Evolutionary conservation across 495 filamentous ascomycete genomes (phyloP).

Genomic region (Echria macrotheca): DNA sequence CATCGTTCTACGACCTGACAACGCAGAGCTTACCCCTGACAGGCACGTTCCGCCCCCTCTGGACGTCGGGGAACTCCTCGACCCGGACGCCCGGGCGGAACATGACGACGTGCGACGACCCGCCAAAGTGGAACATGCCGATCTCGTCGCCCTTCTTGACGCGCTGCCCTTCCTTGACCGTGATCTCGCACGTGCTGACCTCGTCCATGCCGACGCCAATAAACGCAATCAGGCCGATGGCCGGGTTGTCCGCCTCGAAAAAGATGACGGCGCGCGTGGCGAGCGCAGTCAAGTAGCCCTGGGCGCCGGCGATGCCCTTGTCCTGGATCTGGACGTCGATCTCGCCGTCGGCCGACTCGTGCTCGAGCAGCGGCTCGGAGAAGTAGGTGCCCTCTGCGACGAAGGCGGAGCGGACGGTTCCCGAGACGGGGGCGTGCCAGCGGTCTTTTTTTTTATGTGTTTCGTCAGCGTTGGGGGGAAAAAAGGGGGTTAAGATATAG

Average conservation of each 20-base stretch:
- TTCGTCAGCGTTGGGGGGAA: too few species aligned
- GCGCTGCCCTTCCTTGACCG: conserved; percentile 53
- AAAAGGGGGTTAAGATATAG: too few species aligned
- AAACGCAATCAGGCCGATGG: conserved; percentile 61
- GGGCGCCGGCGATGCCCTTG: conserved; percentile 34
- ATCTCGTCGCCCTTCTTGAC: conserved; percentile 61
- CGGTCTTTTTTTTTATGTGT: too few species aligned
- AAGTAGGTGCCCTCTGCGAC: conserved; percentile 64
- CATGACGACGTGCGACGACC: conserved; percentile 57
- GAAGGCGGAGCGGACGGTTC: conserved; percentile 50
- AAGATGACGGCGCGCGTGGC: conserved; percentile 60
- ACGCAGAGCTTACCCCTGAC: conserved; percentile 40
- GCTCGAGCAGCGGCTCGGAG: conserved; percentile 53
- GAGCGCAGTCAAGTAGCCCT: conserved; percentile 56
- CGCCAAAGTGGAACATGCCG: conserved; percentile 74
- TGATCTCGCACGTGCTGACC: conserved; percentile 63
- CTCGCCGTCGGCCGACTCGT: conserved; percentile 21
- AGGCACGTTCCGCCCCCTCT: conserved; percentile 50
- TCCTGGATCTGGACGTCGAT: conserved; percentile 32
- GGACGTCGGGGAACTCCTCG: conserved; percentile 44
- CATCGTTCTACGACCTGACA: conserved; percentile 14
- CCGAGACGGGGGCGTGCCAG: conserved; percentile 62
- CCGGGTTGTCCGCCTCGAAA: conserved; percentile 60
- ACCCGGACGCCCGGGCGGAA: conserved; percentile 45
- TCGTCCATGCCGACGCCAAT: conserved; percentile 67